Evolutionary conservation across 164 flowering plant genomes (phyloP).

Genomic region (Magnolia changhungtana): DNA sequence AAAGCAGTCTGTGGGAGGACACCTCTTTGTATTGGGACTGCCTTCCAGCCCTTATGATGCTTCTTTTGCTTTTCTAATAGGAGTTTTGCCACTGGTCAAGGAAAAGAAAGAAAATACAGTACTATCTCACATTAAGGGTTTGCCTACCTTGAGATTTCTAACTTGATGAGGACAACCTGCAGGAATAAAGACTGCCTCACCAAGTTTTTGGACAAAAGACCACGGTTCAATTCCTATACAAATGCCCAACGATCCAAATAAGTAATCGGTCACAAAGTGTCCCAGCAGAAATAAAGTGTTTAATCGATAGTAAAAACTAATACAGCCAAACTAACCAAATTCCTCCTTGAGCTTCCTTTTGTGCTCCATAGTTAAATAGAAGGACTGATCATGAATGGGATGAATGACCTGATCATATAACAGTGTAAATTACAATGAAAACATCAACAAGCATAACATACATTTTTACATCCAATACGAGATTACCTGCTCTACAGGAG

Average conservation of each 20-base stretch:
- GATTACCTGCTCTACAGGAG: slow-evolving; percentile 28
- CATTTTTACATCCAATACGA: slow-evolving; percentile 5
- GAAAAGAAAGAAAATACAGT: not conserved
- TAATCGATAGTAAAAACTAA: not conserved
- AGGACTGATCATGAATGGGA: slow-evolving; percentile 48
- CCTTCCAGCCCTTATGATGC: not conserved
- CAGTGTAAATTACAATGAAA: slow-evolving; percentile 22
- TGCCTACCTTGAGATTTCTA: slow-evolving; percentile 42
- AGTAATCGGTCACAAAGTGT: not conserved
- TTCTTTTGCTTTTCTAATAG: not conserved
- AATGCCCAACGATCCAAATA: not conserved
- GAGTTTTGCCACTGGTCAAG: not conserved
- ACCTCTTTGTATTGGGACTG: too few species aligned
- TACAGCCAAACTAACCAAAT: slow-evolving; percentile 30
- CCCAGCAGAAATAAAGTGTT: not conserved
- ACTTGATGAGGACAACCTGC: slow-evolving; percentile 72
- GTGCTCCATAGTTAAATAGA: slow-evolving; percentile 35
- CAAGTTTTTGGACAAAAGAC: slow-evolving; percentile 52
- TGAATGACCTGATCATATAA: slow-evolving; percentile 36
- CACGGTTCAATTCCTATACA: slow-evolving; percentile 49
- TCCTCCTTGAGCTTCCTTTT: slow-evolving; percentile 53
- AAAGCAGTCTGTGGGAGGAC: not conserved
- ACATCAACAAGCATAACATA: slow-evolving; percentile 8
- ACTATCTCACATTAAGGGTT: not conserved
- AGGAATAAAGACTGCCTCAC: slow-evolving; percentile 61